These are phyloP conservation scores for Talaromyces borbonicus DNA, from an alignment of 495 filamentous ascomycete species.

Conservation along the genomic window DNA sequence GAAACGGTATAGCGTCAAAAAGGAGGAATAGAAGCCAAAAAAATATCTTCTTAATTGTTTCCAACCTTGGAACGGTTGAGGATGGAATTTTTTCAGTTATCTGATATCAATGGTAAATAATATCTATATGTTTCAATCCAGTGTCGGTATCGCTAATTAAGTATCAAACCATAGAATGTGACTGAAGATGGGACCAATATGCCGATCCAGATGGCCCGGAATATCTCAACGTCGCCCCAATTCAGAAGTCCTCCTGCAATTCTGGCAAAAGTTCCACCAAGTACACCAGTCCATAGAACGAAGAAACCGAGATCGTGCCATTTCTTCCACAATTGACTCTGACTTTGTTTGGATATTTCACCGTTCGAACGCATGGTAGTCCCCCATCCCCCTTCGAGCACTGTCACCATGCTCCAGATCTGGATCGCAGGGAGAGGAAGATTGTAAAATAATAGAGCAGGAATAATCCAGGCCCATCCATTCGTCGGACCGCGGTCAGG, in stretches of 20 bases:
- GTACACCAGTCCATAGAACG: conserved; percentile 20
- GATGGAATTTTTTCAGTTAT: no score
- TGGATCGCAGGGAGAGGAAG: conserved; percentile 23
- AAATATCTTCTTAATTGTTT: background rate
- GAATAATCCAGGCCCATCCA: conserved; percentile 16
- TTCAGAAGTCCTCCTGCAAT: conserved; percentile 7
- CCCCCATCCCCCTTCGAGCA: conserved; percentile 24
- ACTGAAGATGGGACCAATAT: conserved; percentile 10
- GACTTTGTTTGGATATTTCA: conserved; percentile 12
- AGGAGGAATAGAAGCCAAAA: background rate
- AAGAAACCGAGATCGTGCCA: conserved; percentile 20
- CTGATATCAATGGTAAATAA: no score
- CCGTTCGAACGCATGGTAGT: conserved; percentile 19
- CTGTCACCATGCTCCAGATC: conserved; percentile 21
- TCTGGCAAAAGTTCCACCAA: conserved; percentile 13
- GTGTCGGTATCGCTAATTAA: no score
- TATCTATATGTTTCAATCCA: no score
- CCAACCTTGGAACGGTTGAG: no score
- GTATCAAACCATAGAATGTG: conserved; percentile 15
- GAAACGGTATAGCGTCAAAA: background rate
- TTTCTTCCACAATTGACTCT: conserved; percentile 15
- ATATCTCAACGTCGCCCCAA: background rate
- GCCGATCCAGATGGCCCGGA: background rate
- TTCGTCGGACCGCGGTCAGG: conserved; percentile 15
- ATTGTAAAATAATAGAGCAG: conserved; percentile 21